Conservation (phyloP, 202 grass and related monocot genomes). For the Carex arenaria region DNA sequence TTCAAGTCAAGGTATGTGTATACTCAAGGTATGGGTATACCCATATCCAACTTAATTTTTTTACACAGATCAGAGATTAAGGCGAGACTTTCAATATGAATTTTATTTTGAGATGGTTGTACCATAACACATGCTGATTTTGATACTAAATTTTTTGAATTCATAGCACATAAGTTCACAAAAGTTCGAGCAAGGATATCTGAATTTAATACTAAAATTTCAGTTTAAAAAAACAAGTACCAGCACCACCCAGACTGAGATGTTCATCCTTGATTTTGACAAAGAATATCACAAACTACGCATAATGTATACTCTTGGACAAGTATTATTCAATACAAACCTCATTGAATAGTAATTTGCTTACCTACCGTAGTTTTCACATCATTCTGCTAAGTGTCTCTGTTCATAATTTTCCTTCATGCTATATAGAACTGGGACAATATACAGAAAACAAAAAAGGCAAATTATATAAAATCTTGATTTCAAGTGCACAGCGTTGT, state of each 20-base stretch:
- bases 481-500: too few species aligned
- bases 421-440: too few species aligned
- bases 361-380: too few species aligned
- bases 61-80: background rate
- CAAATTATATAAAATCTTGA: too few species aligned
- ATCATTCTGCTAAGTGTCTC: too few species aligned
- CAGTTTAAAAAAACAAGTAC: background rate
- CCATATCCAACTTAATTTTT: background rate
- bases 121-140: background rate
- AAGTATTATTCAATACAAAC: background rate
- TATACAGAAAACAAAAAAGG: too few species aligned
- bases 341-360: too few species aligned
- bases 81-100: background rate
- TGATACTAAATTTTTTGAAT: background rate
- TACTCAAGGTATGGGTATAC: too few species aligned
- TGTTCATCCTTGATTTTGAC: background rate
- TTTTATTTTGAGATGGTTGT: background rate
- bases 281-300: background rate
- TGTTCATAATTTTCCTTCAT: too few species aligned
- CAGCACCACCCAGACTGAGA: background rate
- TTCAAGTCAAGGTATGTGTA: too few species aligned
- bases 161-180: background rate
- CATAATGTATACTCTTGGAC: background rate
- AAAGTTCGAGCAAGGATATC: too few species aligned
- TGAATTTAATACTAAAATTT: too few species aligned